These are phyloP conservation scores for Colletotrichum falcatum DNA, from an alignment of 2,329 filamentous ascomycete species.

Conservation along the genomic window DNA sequence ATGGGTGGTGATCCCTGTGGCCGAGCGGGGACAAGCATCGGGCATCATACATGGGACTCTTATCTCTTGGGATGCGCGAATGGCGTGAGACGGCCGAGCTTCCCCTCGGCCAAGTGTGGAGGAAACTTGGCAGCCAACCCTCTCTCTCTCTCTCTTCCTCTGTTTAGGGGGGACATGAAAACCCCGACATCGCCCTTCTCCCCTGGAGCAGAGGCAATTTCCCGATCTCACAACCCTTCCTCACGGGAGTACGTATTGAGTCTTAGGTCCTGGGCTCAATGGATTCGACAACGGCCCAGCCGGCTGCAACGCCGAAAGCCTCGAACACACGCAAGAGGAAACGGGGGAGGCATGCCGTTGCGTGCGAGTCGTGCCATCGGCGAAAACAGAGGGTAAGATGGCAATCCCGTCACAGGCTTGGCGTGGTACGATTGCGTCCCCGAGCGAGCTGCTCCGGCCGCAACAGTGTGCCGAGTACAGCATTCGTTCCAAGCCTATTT, in stretches of 20 bases:
- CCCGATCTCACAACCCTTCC: slow-evolving; percentile 33
- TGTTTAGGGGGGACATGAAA: slow-evolving; percentile 9
- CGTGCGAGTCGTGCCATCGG: slow-evolving; percentile 40
- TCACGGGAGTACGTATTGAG: too few relatives aligned
- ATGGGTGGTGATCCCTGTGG: slow-evolving; percentile 28
- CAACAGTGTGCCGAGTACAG: not conserved
- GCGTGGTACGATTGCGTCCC: not conserved
- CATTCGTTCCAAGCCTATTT: not conserved
- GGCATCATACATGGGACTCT: slow-evolving; percentile 20
- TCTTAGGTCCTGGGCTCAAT: slow-evolving; percentile 4
- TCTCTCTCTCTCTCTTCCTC: not conserved
- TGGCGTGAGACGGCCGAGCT: slow-evolving; percentile 2
- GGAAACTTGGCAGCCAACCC: slow-evolving; percentile 11
- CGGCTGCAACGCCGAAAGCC: slow-evolving; percentile 8
- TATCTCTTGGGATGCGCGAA: slow-evolving; percentile 21
- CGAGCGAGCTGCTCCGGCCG: too few relatives aligned
- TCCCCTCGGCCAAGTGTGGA: slow-evolving; percentile 34
- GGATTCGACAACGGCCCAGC: slow-evolving; percentile 15
- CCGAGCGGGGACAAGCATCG: slow-evolving; percentile 22
- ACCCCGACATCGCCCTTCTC: slow-evolving; percentile 34
- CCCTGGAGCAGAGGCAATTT: not conserved
- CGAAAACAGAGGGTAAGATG: slow-evolving; percentile 35
- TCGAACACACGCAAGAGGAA: slow-evolving; percentile 32
- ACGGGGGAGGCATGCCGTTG: slow-evolving; percentile 35
- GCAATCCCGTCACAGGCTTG: not conserved